These are phyloP conservation scores for Gastrolobium bilobum DNA, from an alignment of 306 rosid genomes.

Conservation along the genomic window DNA sequence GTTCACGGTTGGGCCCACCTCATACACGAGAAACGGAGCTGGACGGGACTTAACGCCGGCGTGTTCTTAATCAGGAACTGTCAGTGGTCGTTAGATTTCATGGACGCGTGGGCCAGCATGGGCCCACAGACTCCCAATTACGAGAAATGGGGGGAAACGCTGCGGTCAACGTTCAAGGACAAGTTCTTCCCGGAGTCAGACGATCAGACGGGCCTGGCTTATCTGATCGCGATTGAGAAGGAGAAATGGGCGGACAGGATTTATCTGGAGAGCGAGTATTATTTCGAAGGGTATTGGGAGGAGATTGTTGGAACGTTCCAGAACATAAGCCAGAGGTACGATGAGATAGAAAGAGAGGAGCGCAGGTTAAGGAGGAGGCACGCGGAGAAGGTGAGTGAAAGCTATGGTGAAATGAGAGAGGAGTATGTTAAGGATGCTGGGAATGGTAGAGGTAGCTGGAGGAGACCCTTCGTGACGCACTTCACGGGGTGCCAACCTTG, in stretches of 20 bases:
- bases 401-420: constrained; percentile 67
- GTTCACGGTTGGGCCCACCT: constrained; percentile 81
- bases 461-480: constrained; percentile 86
- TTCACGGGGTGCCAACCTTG: constrained; percentile 96
- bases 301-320: constrained; percentile 60
- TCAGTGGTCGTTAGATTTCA: constrained; percentile 86
- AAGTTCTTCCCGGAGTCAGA: constrained; percentile 86
- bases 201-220: constrained; percentile 92
- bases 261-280: constrained; percentile 72
- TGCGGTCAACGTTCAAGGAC: constrained; percentile 70
- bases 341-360: constrained; percentile 57
- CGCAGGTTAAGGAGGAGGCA: constrained; percentile 67
- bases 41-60: constrained; percentile 96
- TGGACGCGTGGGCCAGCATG: constrained; percentile 84
- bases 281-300: constrained; percentile 85
- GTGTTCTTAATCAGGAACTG: constrained; percentile 87
- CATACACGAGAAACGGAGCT: constrained; percentile 68
- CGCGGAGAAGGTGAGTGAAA: constrained; percentile 78
- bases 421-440: constrained; percentile 59
- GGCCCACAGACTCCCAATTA: constrained; percentile 84
- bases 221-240: constrained; percentile 66
- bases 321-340: constrained; percentile 53
- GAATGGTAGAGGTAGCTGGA: constrained; percentile 60
- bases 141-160: constrained; percentile 72
- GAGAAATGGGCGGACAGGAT: constrained; percentile 78